Base-by-base conservation (phyloP, 2,329 filamentous ascomycete genomes). In the Aspergillus sp. region DNA sequence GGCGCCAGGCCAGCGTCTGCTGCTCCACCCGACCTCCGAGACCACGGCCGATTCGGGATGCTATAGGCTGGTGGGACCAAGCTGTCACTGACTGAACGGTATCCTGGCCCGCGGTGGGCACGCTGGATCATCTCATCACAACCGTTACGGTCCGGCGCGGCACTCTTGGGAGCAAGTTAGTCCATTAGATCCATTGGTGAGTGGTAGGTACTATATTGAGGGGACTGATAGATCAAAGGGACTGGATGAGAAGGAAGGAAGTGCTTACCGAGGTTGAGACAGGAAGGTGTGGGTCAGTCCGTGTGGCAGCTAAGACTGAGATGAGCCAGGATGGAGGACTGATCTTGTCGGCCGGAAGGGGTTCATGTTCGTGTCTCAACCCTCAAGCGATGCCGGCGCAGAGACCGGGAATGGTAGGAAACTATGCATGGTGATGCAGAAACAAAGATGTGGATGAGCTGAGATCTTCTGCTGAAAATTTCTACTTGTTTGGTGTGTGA, bases 101-200 rank as follows among this genome's bases (percentile, higher is more conserved):
- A 21, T 32, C 21, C 27, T 23, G 39, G 4, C 50, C 38, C 21
- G 13, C 13, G 23, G 52, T 54, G 41, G 39, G 15, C 23, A 53
- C 51, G 38, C 51, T 42, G 52, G 52, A 47, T 30, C 52, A 54
- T 54, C 36, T 41, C 53, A 55, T 55, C 30, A 25, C 42, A 55
- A 25, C 53, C 53, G 53, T 55, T 55, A 32, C 42, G 53, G 39
- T 44, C 53, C 53, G 51, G 53, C 53, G 47, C 53, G 53, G 53
- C 23, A 55, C 41, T 55, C 53, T 23, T 47, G 30, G 39, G 15
- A n/a, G 39, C 5, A 13, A 6, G 51, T 23, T 10, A 53, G 19
- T 41, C 32, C 32, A 36, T 36, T 36, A 13, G 32, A 13, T 36
- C 5, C 32, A 36, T 25, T 41, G n/a, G 32, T 8, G 32, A 25